A percentile compares a stretch with the other conserved stretches of the same genome.
Evolutionary conservation across 2,329 filamentous ascomycete genomes (phyloP).

Genomic region (Apiospora kogelbergensis): DNA sequence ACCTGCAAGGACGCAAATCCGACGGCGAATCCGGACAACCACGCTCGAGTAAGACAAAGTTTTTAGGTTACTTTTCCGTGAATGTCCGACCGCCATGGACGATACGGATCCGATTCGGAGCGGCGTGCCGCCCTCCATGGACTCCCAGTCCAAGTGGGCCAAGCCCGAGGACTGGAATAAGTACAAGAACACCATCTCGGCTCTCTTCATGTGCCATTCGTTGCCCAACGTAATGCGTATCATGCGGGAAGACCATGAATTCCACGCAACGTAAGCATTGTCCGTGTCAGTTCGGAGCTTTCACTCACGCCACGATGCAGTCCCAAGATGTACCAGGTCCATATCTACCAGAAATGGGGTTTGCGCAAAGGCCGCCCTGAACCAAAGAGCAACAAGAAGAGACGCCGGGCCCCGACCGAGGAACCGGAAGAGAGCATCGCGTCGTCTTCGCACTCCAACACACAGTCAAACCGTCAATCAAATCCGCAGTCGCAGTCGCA

Average conservation of each 20-base stretch:
- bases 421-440: slow-evolving; percentile 11
- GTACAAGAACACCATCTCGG: slow-evolving; percentile 14
- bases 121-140: background rate
- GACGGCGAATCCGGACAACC: background rate
- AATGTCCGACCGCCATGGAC: background rate
- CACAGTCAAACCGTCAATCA: background rate
- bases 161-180: slow-evolving; percentile 14
- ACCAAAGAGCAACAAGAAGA: slow-evolving; percentile 6
- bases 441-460: background rate
- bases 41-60: background rate
- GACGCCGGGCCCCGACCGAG: background rate
- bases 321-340: slow-evolving; percentile 16
- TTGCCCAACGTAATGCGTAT: slow-evolving; percentile 15
- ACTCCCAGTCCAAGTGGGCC: slow-evolving; percentile 12
- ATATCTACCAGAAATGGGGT: slow-evolving; percentile 17
- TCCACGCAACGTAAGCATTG: slow-evolving; percentile 16
- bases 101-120: background rate
- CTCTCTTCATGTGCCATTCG: slow-evolving; percentile 15
- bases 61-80: background rate
- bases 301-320: slow-evolving; percentile 1
- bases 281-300: background rate
- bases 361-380: slow-evolving; percentile 10
- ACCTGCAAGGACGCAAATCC: background rate
- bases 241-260: slow-evolving; percentile 15
- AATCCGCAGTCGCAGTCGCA: background rate